These are phyloP conservation scores for Phytophthora quininea DNA, from an alignment of 352 stramenopile species.

Conservation along the genomic window DNA sequence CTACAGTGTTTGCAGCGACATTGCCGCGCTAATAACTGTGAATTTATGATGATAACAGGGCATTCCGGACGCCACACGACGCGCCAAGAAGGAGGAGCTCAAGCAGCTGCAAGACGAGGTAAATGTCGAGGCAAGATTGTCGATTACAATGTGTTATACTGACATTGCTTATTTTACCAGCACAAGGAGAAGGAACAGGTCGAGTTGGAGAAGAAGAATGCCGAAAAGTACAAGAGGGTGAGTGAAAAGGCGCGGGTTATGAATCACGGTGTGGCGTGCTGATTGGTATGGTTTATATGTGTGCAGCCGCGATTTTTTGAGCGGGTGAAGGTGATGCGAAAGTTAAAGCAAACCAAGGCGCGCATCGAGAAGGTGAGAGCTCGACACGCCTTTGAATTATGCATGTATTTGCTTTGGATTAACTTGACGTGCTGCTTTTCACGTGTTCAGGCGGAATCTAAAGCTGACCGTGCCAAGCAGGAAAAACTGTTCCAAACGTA, in stretches of 20 bases:
- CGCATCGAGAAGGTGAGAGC: constrained; percentile 49
- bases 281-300: not conserved
- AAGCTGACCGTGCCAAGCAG: constrained; percentile 44
- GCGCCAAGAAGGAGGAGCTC: constrained; percentile 57
- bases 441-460: constrained; percentile 35
- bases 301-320: constrained; percentile 81
- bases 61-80: constrained; percentile 46
- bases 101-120: constrained; percentile 57
- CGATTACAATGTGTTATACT: not conserved
- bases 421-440: not conserved
- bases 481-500: constrained; percentile 52
- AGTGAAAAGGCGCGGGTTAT: not conserved
- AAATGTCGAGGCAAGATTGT: not conserved
- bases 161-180: constrained; percentile 18
- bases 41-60: constrained; percentile 22
- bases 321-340: constrained; percentile 85
- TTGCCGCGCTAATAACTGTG: not conserved
- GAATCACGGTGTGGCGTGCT: too few relatives aligned
- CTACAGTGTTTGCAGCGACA: not conserved
- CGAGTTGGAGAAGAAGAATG: constrained; percentile 70
- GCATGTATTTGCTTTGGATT: too few relatives aligned
- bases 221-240: constrained; percentile 85
- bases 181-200: constrained; percentile 53
- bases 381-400: too few relatives aligned
- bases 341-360: constrained; percentile 64